Evolutionary conservation across 108 stramenopile genomes (phyloP).

Genomic region (Mediolabrus comicus): DNA sequence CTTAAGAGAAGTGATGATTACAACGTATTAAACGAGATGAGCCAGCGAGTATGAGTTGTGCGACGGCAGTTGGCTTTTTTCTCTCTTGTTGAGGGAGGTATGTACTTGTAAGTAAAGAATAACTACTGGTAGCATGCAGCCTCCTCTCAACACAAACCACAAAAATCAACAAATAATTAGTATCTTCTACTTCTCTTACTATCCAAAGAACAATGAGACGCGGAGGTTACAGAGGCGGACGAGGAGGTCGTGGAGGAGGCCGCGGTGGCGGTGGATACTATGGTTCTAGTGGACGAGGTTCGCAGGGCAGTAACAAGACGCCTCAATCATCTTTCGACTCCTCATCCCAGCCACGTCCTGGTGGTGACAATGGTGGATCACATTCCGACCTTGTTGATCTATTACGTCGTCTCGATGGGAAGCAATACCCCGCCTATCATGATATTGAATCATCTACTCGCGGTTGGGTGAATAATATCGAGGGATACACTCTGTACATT

Average conservation of each 20-base stretch:
- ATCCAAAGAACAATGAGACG: neutral
- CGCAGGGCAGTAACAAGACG: neutral
- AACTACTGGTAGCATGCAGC: no score
- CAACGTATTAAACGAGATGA: no score
- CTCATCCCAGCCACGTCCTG: slow-evolving; percentile 15
- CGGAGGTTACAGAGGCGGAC: slow-evolving; percentile 7
- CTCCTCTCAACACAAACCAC: no score
- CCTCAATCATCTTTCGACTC: slow-evolving; percentile 22
- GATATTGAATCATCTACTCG: slow-evolving; percentile 75
- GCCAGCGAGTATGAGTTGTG: no score
- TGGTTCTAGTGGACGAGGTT: neutral
- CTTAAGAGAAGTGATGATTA: no score
- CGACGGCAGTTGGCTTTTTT: no score
- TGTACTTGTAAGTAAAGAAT: no score
- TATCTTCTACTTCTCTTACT: no score
- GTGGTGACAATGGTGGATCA: slow-evolving; percentile 52
- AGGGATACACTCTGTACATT: slow-evolving; percentile 68
- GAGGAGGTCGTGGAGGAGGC: slow-evolving; percentile 11
- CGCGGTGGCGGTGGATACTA: slow-evolving; percentile 1
- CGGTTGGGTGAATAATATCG: slow-evolving; percentile 55
- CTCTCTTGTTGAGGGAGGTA: no score
- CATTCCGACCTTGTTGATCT: slow-evolving; percentile 62
- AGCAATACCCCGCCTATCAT: slow-evolving; percentile 88
- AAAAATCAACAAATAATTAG: no score
- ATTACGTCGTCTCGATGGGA: slow-evolving; percentile 77